These are phyloP conservation scores for Xylaria flabelliformis DNA, from an alignment of 495 filamentous ascomycete genomes.

Conservation along the genomic window DNA sequence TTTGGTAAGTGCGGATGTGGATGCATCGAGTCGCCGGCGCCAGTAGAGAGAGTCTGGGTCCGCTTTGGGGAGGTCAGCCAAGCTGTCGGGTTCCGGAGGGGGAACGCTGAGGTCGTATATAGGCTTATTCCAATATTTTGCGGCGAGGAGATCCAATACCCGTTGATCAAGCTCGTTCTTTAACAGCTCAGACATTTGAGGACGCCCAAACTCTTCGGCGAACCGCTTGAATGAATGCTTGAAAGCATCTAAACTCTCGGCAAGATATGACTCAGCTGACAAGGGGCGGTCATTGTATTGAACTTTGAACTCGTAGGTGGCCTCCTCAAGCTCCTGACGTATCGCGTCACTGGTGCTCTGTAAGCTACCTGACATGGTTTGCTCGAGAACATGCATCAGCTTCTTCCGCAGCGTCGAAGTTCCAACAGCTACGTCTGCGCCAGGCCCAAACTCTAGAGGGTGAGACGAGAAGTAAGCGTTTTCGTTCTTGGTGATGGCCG, in stretches of 20 bases:
- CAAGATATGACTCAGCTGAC: conserved; percentile 94
- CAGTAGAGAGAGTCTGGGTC: conserved; percentile 86
- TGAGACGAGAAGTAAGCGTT: conserved; percentile 85
- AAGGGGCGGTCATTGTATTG: conserved; percentile 98
- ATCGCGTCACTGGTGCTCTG: conserved; percentile 89
- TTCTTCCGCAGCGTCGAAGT: conserved; percentile 89
- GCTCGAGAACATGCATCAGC: conserved; percentile 94
- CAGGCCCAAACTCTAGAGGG: conserved; percentile 76
- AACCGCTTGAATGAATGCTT: conserved; percentile 98
- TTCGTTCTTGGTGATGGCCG: conserved; percentile 86
- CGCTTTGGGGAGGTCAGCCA: conserved; percentile 79
- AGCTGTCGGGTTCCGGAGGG: conserved; percentile 69
- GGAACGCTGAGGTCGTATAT: conserved; percentile 72
- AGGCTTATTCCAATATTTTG: conserved; percentile 98
- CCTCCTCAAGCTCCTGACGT: conserved; percentile 93
- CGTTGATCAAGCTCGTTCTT: conserved; percentile 94
- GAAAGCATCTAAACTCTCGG: conserved; percentile 92
- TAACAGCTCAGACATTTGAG: conserved; percentile 85
- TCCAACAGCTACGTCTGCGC: conserved; percentile 75
- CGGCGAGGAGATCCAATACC: conserved; percentile 92
- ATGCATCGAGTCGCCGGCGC: conserved; percentile 94
- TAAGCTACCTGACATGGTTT: conserved; percentile 93
- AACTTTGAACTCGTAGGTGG: conserved; percentile 98
- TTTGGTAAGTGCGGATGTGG: conserved; percentile 87
- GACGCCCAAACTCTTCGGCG: conserved; percentile 84